These are phyloP conservation scores for Phaseolus coccineus DNA, from an alignment of 331 rosid genomes.

Conservation along the genomic window DNA sequence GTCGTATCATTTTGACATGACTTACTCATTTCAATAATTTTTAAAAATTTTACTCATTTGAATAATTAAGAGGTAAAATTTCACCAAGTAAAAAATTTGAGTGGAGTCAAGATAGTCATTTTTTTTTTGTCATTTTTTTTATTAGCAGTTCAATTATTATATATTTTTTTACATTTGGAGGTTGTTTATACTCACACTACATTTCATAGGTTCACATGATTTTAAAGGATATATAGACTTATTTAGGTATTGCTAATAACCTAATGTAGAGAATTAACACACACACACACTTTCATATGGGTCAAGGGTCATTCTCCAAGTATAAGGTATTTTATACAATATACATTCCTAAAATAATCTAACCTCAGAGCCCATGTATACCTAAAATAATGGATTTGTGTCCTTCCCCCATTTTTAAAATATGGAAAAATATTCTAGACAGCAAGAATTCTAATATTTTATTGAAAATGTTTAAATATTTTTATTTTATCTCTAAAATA, in stretches of 20 bases:
- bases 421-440: background rate
- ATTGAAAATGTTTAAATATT: no score
- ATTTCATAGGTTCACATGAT: background rate
- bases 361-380: background rate
- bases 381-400: background rate
- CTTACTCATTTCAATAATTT: no score
- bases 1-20: no score
- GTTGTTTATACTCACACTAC: background rate
- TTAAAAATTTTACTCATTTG: no score
- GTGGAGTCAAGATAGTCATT: no score
- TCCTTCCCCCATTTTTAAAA: background rate
- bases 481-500: no score
- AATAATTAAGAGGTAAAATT: no score
- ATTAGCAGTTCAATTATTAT: constrained; percentile 5
- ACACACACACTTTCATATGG: constrained; percentile 4
- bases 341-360: background rate
- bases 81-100: no score
- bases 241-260: background rate
- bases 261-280: background rate
- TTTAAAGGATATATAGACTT: background rate
- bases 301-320: constrained; percentile 24
- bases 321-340: background rate
- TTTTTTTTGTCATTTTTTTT: constrained; percentile 29
- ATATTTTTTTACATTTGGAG: background rate
- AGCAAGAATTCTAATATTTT: background rate